Evolutionary conservation across 257 asterid genomes (phyloP).

Genomic region (Mitragyna speciosa): DNA sequence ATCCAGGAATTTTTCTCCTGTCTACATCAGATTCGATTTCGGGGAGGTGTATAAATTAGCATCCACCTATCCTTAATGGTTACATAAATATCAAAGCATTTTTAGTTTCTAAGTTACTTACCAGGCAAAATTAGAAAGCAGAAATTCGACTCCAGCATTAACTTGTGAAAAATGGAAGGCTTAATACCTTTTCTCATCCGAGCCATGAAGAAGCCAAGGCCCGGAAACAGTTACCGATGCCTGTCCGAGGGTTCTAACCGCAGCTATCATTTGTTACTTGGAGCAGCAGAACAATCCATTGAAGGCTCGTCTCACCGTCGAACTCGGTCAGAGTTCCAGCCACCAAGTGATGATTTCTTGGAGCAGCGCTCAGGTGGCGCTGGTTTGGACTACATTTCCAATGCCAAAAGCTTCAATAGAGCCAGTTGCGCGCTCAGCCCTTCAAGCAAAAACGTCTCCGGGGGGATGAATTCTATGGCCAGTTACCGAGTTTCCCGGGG

Average conservation of each 20-base stretch:
- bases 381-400: conserved; percentile 19
- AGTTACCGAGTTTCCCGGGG: not conserved
- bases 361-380: conserved; percentile 6
- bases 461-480: conserved; percentile 16
- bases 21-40: too few relatives aligned
- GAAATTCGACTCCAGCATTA: not conserved
- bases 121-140: not conserved
- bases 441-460: conserved; percentile 25
- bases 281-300: conserved; percentile 22
- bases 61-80: not conserved
- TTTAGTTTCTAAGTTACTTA: not conserved
- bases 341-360: conserved; percentile 19
- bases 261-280: conserved; percentile 52
- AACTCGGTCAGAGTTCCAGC: conserved; percentile 42
- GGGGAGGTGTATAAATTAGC: not conserved
- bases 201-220: conserved; percentile 22
- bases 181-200: conserved; percentile 22
- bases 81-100: not conserved
- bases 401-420: conserved; percentile 25
- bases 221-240: conserved; percentile 20
- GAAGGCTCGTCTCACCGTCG: conserved; percentile 51
- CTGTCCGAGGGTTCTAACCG: conserved; percentile 61
- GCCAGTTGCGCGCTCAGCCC: conserved; percentile 23
- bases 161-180: conserved; percentile 20
- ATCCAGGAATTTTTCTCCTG: not conserved